A percentile compares a stretch with the other conserved stretches of the same genome.
These are phyloP conservation scores for Plenodomus lindquistii DNA, from an alignment of 2,329 filamentous ascomycete species.

Conservation along the genomic window DNA sequence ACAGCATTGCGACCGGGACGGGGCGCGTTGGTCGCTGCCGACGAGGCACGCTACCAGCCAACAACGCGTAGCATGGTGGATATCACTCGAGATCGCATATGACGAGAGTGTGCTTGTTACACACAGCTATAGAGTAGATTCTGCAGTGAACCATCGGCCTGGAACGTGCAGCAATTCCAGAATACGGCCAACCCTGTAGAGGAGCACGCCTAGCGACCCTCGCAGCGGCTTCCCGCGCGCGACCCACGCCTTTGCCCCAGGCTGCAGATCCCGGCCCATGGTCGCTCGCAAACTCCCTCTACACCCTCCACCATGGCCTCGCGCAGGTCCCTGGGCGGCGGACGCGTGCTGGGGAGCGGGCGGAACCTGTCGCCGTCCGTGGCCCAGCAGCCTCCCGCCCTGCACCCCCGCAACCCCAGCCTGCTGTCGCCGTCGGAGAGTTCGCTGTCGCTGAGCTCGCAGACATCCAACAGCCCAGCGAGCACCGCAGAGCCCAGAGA, in stretches of 20 bases:
- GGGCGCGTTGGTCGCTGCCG: no score
- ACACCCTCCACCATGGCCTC: slow-evolving; percentile 38
- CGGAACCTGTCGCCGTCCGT: slow-evolving; percentile 74
- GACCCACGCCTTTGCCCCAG: slow-evolving; percentile 12
- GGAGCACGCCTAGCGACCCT: slow-evolving; percentile 19
- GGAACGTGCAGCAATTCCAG: background rate
- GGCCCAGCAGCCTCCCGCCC: slow-evolving; percentile 32
- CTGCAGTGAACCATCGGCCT: background rate
- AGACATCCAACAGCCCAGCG: slow-evolving; percentile 71
- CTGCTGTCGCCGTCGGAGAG: slow-evolving; percentile 68
- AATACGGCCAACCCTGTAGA: background rate
- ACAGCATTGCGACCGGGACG: background rate
- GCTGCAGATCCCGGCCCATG: slow-evolving; percentile 15
- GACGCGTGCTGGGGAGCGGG: slow-evolving; percentile 85
- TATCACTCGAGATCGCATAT: background rate
- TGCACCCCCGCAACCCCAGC: slow-evolving; percentile 49
- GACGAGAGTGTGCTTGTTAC: background rate
- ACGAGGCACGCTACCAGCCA: no score
- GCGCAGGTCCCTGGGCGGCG: slow-evolving; percentile 78
- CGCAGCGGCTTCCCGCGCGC: slow-evolving; percentile 16
- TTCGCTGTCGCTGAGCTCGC: slow-evolving; percentile 76
- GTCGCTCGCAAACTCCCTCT: slow-evolving; percentile 19
- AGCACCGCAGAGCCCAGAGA: slow-evolving; percentile 69
- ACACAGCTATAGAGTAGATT: no score
- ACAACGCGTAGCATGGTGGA: no score